phyloP scores from a whole-genome alignment of 2,329 filamentous ascomycete genomes.

The Saccharata proteae region DNA sequence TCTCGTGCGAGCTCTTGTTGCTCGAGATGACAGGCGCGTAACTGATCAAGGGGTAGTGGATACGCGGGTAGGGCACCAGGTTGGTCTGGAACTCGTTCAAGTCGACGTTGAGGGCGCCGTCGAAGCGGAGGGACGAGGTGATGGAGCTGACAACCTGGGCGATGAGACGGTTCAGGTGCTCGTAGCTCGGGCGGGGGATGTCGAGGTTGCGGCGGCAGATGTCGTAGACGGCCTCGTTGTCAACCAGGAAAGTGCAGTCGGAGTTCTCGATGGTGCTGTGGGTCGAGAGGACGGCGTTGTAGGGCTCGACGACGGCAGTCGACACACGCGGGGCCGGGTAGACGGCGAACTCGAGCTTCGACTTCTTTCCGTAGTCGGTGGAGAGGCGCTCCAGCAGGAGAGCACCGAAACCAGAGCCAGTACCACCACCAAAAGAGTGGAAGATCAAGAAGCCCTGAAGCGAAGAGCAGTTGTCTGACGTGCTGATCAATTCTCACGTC shows the following conservation, averaged over 20 bases:
- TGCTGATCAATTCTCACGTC: no score
- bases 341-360: constrained; percentile 99
- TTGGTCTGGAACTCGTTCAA: constrained; percentile 99
- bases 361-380: constrained; percentile 99
- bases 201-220: constrained; percentile 97
- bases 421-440: constrained; percentile 99
- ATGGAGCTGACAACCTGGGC: constrained; percentile 98
- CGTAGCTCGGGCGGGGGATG: constrained; percentile 93
- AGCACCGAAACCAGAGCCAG: constrained; percentile 95
- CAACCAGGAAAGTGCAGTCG: constrained; percentile 99
- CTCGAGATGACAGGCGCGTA: constrained; percentile 92
- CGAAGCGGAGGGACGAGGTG: constrained; percentile 95
- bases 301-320: constrained; percentile 96
- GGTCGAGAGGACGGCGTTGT: constrained; percentile 98
- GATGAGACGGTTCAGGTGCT: constrained; percentile 98
- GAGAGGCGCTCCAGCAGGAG: constrained; percentile 98
- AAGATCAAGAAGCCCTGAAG: constrained; percentile 99
- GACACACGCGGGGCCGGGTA: constrained; percentile 96
- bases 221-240: constrained; percentile 99
- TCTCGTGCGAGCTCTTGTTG: constrained; percentile 92
- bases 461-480: constrained; percentile 77
- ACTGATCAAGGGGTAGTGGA: constrained; percentile 97
- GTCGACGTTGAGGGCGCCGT: constrained; percentile 97
- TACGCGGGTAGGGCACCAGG: constrained; percentile 95
- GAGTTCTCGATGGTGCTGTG: constrained; percentile 99